A percentile compares a stretch with the other conserved stretches of the same genome.
Conservation (phyloP, 2,329 filamentous ascomycete species). For the Fusarium armeniacum region DNA sequence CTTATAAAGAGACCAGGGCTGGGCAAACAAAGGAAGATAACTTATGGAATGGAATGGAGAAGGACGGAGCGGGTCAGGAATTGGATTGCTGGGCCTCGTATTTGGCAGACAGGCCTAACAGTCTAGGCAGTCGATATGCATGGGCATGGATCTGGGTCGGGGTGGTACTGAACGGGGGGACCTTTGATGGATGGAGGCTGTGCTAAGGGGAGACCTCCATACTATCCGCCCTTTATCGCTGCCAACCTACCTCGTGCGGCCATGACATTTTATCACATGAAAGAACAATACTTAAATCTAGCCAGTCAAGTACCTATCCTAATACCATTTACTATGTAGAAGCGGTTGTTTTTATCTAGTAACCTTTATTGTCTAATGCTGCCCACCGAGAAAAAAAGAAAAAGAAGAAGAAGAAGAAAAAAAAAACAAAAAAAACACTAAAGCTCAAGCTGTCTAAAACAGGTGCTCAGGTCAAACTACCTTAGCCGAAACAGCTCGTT, state of each 20-base stretch:
- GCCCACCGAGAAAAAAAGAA: neutral
- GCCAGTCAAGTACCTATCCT: no score
- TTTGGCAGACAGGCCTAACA: conserved; percentile 19
- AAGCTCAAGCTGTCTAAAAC: conserved; percentile 21
- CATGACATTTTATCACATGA: neutral
- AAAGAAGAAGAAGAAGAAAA: neutral
- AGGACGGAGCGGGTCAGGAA: conserved; percentile 29
- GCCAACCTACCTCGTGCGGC: neutral
- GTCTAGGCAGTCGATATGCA: neutral
- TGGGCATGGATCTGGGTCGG: conserved; percentile 6
- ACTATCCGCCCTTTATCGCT: conserved; percentile 6
- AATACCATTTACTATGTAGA: neutral
- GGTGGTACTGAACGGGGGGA: conserved; percentile 2
- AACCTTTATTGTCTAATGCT: neutral
- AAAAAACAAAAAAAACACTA: neutral
- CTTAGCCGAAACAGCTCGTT: conserved; percentile 24
- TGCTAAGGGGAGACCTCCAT: conserved; percentile 1
- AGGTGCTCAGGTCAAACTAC: neutral
- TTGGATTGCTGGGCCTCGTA: conserved; percentile 33
- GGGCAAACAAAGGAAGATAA: conserved; percentile 25
- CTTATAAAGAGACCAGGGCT: conserved; percentile 42
- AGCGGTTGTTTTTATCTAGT: neutral
- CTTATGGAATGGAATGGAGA: conserved; percentile 27
- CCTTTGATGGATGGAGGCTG: conserved; percentile 9
- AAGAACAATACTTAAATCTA: neutral